A percentile compares a stretch with the other conserved stretches of the same genome.
Conservation (phyloP, 768 basidiomycete species). For the Naganishia kalamii region DNA sequence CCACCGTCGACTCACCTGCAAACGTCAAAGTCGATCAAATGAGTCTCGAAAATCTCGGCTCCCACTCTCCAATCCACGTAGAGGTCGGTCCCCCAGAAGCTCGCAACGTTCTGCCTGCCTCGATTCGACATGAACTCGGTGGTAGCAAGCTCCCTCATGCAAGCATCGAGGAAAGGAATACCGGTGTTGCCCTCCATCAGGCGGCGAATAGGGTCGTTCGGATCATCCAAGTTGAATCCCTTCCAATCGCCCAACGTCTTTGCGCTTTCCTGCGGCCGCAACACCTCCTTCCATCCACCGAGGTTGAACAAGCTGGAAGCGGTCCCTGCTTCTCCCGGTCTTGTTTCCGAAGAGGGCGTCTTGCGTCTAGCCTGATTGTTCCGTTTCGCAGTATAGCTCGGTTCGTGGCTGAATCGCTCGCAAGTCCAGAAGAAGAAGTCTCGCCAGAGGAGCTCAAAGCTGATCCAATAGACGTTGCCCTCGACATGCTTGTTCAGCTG, state of each 20-base stretch:
- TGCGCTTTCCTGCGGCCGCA: slow-evolving; percentile 35
- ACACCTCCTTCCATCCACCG: slow-evolving; percentile 45
- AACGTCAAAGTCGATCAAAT: slow-evolving; percentile 54
- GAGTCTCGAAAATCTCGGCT: slow-evolving; percentile 51
- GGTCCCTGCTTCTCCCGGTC: slow-evolving; percentile 16
- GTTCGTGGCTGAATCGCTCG: slow-evolving; percentile 30
- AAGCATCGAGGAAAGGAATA: slow-evolving; percentile 50
- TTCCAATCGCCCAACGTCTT: slow-evolving; percentile 32
- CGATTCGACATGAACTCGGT: slow-evolving; percentile 51
- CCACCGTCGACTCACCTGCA: slow-evolving; percentile 49
- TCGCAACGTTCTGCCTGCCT: slow-evolving; percentile 51
- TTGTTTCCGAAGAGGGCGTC: not conserved
- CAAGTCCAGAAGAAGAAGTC: slow-evolving; percentile 49
- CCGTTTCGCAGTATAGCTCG: not conserved
- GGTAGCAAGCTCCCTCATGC: slow-evolving; percentile 46
- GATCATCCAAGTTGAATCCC: slow-evolving; percentile 30
- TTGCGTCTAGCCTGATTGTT: slow-evolving; percentile 9
- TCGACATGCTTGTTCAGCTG: slow-evolving; percentile 35
- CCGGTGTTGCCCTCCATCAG: slow-evolving; percentile 48
- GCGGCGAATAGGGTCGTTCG: slow-evolving; percentile 34
- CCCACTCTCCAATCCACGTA: slow-evolving; percentile 51
- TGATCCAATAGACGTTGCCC: slow-evolving; percentile 48
- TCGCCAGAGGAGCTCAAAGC: slow-evolving; percentile 50
- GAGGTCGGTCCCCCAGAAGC: slow-evolving; percentile 49
- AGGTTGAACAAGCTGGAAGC: slow-evolving; percentile 47